Percentiles rank a stretch among this genome's conserved stretches.
These are phyloP conservation scores for Halenospora varia DNA, from an alignment of 495 filamentous ascomycete genomes.

Conservation along the genomic window DNA sequence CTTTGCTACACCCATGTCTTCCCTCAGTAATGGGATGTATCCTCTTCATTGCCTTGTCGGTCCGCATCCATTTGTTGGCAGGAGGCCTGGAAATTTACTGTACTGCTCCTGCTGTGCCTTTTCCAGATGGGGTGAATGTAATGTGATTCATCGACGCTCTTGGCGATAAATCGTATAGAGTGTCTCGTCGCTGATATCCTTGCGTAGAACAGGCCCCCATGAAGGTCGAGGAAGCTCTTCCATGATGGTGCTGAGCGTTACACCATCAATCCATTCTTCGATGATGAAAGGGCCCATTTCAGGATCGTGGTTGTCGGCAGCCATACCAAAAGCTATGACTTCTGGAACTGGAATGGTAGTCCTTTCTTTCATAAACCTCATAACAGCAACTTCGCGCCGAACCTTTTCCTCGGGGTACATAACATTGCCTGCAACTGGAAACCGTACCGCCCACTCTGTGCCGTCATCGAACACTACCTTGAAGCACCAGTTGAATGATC, in stretches of 20 bases:
- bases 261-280: conserved; percentile 8
- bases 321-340: conserved; percentile 32
- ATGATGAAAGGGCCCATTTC: conserved; percentile 7
- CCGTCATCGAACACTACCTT: conserved; percentile 34
- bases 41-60: conserved; percentile 2
- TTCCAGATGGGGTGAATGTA: conserved; percentile 7
- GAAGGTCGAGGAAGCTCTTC: conserved; percentile 3
- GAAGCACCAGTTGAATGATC: conserved; percentile 33
- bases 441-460: conserved; percentile 34
- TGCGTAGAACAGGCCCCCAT: not conserved
- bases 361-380: conserved; percentile 15
- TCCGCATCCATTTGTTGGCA: not conserved
- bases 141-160: conserved; percentile 8
- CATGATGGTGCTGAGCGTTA: conserved; percentile 4
- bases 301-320: conserved; percentile 12
- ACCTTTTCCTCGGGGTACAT: conserved; percentile 11
- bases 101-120: not conserved
- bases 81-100: not conserved
- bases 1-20: conserved; percentile 14
- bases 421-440: conserved; percentile 35
- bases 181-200: conserved; percentile 8
- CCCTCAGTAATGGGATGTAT: conserved; percentile 13
- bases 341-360: conserved; percentile 38
- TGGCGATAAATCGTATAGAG: conserved; percentile 1
- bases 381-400: conserved; percentile 9